Evolutionary conservation across 78 protist species (phyloP), one percentile per base, ranked within the genome.

Genomic region (Tieghemostelium lacteum): DNA sequence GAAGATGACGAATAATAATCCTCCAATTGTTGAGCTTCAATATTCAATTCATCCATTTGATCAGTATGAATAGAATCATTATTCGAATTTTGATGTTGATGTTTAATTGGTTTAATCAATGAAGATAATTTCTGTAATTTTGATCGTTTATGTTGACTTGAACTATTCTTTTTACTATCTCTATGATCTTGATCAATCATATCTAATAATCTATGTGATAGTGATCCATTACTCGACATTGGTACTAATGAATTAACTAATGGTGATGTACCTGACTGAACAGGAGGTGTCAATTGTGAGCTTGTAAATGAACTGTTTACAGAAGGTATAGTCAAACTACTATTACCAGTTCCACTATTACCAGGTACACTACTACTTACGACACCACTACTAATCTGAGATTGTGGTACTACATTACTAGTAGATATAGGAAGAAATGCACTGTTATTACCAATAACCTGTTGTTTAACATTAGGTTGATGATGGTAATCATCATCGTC

Each of bases 61-160:
- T n/a, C n/a, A n/a, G n/a, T n/a, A n/a, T n/a, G n/a, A n/a, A n/a
- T n/a, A n/a, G n/a, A 36, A 50, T 75, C 31, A 8, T 45, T 40
- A 17, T n/a, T 29, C 24, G 28, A 8, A 74, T 63, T 42, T 22
- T 57, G 39, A 49, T 49, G 57, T 37, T 36, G 45, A 24, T 36
- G 75, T 83, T 71, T 71, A n/a, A 71, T 52, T 31, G 91, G 91
- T 39, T 83, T 83, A 45, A 83, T 83, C 16, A 83, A 63, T 7
- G 91, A 83, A 4, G 91, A 83, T 20, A 83, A 16, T 45, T 83
- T 83, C 60, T 83, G 91, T 33, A 83, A 66, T 39, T 69, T 69
- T 40, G 78, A 69, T 65, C 55, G 49, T 60, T 78, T 78, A 22
- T 66, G 28, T n/a, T 71, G 45, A n/a, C 29, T 31, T 1, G 26